These are phyloP conservation scores for Hortiboletus flavorubellus DNA, from an alignment of 768 basidiomycete species.

Conservation along the genomic window DNA sequence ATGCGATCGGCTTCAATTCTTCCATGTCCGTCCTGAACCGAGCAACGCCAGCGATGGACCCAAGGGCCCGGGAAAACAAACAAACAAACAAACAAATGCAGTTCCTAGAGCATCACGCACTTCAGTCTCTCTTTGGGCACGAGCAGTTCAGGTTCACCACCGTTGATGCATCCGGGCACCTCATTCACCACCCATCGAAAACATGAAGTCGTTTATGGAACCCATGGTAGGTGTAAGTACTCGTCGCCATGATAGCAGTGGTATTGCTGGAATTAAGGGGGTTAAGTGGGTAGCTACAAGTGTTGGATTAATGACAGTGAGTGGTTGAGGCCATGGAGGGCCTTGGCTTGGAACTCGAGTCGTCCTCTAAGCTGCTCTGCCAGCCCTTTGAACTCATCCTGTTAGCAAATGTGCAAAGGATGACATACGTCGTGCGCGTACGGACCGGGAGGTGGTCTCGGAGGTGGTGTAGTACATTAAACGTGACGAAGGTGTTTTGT, in stretches of 20 bases:
- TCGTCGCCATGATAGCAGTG: no score
- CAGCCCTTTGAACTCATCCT: slow-evolving; percentile 77
- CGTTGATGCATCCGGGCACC: slow-evolving; percentile 15
- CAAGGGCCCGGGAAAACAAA: slow-evolving; percentile 25
- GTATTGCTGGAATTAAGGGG: no score
- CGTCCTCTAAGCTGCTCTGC: slow-evolving; percentile 90
- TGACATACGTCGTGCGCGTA: no score
- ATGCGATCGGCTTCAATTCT: slow-evolving; percentile 44
- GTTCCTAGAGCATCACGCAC: slow-evolving; percentile 30
- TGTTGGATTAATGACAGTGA: no score
- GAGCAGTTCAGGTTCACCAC: slow-evolving; percentile 3
- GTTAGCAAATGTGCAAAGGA: no score
- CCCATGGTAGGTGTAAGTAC: no score
- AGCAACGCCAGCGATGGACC: slow-evolving; percentile 29
- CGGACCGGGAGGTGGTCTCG: no score
- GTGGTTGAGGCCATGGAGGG: no score
- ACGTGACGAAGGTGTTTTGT: slow-evolving; percentile 55
- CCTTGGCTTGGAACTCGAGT: slow-evolving; percentile 78
- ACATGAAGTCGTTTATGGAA: no score
- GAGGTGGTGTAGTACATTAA: slow-evolving; percentile 35
- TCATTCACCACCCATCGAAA: no score
- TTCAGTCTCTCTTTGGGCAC: slow-evolving; percentile 18
- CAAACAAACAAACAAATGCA: no score
- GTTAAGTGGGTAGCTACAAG: no score
- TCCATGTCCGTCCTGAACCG: slow-evolving; percentile 33